Conservation (phyloP, 2,329 filamentous ascomycete genomes). For the Cladobotryum protrusum region DNA sequence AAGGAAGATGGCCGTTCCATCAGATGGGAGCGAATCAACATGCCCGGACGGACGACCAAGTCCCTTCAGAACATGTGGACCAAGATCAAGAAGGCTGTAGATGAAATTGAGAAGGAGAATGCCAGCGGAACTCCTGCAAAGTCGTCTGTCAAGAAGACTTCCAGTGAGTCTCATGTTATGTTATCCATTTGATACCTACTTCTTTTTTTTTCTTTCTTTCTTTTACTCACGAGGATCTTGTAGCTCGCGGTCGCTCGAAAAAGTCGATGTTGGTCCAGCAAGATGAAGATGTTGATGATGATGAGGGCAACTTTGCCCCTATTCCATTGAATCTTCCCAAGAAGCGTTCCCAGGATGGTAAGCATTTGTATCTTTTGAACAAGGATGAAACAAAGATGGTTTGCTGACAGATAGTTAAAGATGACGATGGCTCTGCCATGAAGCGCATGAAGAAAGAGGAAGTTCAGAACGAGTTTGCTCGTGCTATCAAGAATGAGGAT, state of each 20-base stretch:
- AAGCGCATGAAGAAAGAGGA: neutral
- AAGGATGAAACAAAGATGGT: neutral
- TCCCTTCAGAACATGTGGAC: conserved; percentile 33
- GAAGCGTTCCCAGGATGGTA: conserved; percentile 5
- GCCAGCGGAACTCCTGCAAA: conserved; percentile 7
- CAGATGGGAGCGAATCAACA: conserved; percentile 29
- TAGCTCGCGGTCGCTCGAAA: conserved; percentile 9
- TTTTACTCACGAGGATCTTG: neutral
- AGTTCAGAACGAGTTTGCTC: neutral
- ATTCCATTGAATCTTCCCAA: neutral
- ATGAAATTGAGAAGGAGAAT: conserved; percentile 1
- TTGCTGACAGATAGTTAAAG: neutral
- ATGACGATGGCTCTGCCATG: neutral
- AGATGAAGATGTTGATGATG: neutral
- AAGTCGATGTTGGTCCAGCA: conserved; percentile 8
- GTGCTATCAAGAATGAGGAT: conserved; percentile 1
- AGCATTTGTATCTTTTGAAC: neutral
- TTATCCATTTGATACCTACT: neutral
- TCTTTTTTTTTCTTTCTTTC: neutral
- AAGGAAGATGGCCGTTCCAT: conserved; percentile 27
- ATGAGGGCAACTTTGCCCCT: neutral
- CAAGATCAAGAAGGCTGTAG: conserved; percentile 29
- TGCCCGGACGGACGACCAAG: conserved; percentile 33
- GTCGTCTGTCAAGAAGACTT: conserved; percentile 12
- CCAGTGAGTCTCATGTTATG: conserved; percentile 15